Conservation (phyloP, 2,329 filamentous ascomycete species). For the Calonectria hongkongensis region DNA sequence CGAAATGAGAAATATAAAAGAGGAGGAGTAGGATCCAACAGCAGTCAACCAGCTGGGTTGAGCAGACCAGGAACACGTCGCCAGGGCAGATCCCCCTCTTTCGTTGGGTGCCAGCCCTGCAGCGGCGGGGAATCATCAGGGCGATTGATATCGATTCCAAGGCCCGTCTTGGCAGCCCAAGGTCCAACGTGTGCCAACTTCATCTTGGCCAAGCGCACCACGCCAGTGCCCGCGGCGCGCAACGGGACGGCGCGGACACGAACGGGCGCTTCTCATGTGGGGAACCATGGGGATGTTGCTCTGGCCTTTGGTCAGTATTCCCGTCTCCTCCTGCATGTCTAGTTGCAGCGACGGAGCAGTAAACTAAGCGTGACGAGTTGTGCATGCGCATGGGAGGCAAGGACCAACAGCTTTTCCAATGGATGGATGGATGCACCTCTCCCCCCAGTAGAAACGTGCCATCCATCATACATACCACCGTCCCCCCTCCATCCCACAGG, state of each 20-base stretch:
- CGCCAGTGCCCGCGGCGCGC: not conserved
- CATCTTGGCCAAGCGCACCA: not conserved
- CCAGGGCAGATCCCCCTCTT: not conserved
- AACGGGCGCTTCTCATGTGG: not conserved
- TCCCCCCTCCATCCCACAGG: not conserved
- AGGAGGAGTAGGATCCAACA: not conserved
- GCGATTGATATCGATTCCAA: conserved; percentile 2
- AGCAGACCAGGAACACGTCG: conserved; percentile 15
- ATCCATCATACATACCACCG: not conserved
- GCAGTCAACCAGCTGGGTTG: not conserved
- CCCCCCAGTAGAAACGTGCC: too few species aligned
- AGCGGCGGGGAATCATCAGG: conserved; percentile 8
- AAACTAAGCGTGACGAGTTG: not conserved
- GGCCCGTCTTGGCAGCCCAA: not conserved
- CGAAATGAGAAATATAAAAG: conserved; percentile 18
- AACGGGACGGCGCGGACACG: conserved; percentile 16
- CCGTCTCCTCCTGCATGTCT: not conserved
- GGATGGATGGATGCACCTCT: not conserved
- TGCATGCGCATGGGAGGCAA: conserved; percentile 1
- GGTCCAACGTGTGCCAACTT: not conserved
- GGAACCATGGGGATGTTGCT: not conserved
- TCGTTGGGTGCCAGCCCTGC: not conserved
- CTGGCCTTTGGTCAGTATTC: not conserved
- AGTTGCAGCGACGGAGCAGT: conserved; percentile 9
- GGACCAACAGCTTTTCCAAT: not conserved